Conservation (phyloP, 768 basidiomycete genomes). For the Suillus discolor region DNA sequence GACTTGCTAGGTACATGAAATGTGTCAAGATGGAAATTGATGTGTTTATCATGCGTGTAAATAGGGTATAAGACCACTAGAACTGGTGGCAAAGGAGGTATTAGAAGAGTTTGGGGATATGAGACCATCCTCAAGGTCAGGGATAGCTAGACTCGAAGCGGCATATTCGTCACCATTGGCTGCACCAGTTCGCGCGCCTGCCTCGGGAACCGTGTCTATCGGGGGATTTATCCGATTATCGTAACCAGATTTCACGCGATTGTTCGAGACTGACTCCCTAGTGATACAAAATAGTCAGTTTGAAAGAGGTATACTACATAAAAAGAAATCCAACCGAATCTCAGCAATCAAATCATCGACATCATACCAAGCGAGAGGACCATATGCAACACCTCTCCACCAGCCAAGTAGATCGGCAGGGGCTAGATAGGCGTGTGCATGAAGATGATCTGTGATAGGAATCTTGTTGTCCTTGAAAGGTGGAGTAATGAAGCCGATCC, state of each 20-base stretch:
- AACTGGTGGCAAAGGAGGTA: slow-evolving; percentile 28
- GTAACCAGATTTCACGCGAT: slow-evolving; percentile 81
- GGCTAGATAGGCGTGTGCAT: slow-evolving; percentile 72
- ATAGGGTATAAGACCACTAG: slow-evolving; percentile 42
- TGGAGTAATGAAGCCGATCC: slow-evolving; percentile 78
- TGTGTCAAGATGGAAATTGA: background rate
- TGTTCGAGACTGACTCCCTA: slow-evolving; percentile 77
- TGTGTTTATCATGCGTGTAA: slow-evolving; percentile 32
- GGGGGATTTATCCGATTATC: slow-evolving; percentile 58
- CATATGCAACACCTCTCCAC: slow-evolving; percentile 71
- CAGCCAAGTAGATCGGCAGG: slow-evolving; percentile 70
- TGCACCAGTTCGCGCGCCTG: slow-evolving; percentile 66
- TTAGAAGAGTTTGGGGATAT: slow-evolving; percentile 7
- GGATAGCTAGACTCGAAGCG: slow-evolving; percentile 46
- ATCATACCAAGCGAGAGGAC: slow-evolving; percentile 71
- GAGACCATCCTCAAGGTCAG: slow-evolving; percentile 45
- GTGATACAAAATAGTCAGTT: slow-evolving; percentile 6
- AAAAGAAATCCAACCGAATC: slow-evolving; percentile 57
- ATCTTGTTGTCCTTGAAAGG: slow-evolving; percentile 79
- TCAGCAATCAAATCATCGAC: slow-evolving; percentile 82
- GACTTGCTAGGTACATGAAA: background rate
- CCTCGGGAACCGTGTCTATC: slow-evolving; percentile 73
- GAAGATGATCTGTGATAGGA: slow-evolving; percentile 78
- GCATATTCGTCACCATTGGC: slow-evolving; percentile 69
- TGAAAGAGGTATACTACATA: slow-evolving; percentile 10